Base-by-base conservation (phyloP, 768 basidiomycete species). In the Xerocomellus intermedius region DNA sequence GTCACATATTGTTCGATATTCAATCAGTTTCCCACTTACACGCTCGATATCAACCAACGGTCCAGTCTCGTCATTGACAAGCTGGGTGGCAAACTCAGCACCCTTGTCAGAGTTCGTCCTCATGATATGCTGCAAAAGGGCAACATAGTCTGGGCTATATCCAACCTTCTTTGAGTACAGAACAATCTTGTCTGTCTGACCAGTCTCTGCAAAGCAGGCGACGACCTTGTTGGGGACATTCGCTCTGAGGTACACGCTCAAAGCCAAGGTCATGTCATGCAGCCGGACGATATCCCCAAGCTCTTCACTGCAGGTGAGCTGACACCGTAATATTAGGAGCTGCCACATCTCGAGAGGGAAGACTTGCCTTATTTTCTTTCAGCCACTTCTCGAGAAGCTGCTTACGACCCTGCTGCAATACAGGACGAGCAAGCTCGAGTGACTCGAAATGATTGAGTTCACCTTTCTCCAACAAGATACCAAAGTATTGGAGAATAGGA, bases 201-300 rank as follows among this genome's bases (percentile, higher is more conserved):
- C 97, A 0, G 94, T 94, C 77, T 99, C 97, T 6, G 96, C 97
- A 70, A 99, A 99, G 79, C 95, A 98, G 5, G 97, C 97, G 54
- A 98, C 86, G 68, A 98, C 96, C 77, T 98, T 99, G 80, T 94
- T 97, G 44, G 97, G 97, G 7, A 98, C 87, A 65, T 96, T 98
- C 50, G 97, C 97, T 50, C 97, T 87, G 24, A 99, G 86, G 69
- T 99, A 99, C 53, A 99, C 94, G 58, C 94, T 96, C 44, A 99
- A 81, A 12, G 97, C 97, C 53, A 99, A 83, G 1, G 94, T 98
- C 89, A 98, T 91, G 71, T 99, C 97, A 70, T 94, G 86, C 19
- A 87, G 72, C 33, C 97, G 88, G 50, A 98, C 96, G 53, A 98
- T 89, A 67, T 99, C 96, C 37, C 97, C 97, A 24, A 99, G 86